phyloP scores from a whole-genome alignment of 257 asterid species.

The Gentiana macrophylla region DNA sequence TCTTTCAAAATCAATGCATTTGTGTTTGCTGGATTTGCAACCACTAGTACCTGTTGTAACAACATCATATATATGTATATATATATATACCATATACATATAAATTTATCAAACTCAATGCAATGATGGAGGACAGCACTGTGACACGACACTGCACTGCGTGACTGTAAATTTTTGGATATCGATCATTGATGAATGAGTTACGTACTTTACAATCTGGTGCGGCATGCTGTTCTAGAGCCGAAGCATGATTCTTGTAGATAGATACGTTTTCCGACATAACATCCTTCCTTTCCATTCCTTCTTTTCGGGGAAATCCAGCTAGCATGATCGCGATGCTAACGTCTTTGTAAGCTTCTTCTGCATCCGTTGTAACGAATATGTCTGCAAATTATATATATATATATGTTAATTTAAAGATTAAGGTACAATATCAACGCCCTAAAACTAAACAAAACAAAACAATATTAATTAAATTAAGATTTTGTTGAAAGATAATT shows the following conservation, averaged over 20 bases:
- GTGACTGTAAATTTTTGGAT: too few relatives aligned
- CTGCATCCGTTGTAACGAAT: conserved; percentile 57
- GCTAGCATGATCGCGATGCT: conserved; percentile 64
- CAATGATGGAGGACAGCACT: too few relatives aligned
- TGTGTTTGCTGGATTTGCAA: conserved; percentile 87
- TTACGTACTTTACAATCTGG: conserved; percentile 55
- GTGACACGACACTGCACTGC: too few relatives aligned
- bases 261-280: conserved; percentile 67
- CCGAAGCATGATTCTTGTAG: conserved; percentile 71
- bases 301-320: conserved; percentile 60
- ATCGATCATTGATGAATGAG: too few relatives aligned
- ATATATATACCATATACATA: too few relatives aligned
- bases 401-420: background rate
- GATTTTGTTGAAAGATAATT: background rate
- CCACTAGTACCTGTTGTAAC: conserved; percentile 47
- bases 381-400: conserved; percentile 25
- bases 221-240: conserved; percentile 60
- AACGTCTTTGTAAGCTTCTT: conserved; percentile 58
- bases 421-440: background rate
- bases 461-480: background rate
- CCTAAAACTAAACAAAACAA: background rate
- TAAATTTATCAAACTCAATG: too few relatives aligned
- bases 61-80: background rate
- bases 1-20: conserved; percentile 69
- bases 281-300: conserved; percentile 80